Evolutionary conservation across 352 stramenopile species (phyloP), one percentile per base, ranked within the genome.

Genomic region (Bremia lactucae): DNA sequence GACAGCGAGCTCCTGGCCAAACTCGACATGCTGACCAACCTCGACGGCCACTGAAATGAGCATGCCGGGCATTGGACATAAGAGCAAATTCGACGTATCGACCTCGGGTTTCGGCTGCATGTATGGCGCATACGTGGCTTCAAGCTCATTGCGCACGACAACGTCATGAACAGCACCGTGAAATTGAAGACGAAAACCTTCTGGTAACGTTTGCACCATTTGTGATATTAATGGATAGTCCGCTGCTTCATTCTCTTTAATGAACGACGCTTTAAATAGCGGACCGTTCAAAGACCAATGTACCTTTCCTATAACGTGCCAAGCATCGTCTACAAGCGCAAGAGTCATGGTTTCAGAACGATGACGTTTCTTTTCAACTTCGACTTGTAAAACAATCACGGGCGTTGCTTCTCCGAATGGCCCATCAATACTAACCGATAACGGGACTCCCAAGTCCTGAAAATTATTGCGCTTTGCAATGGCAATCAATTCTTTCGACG

Each of bases 31-130:
- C 45, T 97, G 69, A n/a, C 92, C 93, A 23, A 84, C 73, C 40
- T 83, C 43, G 0, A 96, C 85, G 7, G 68, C 68, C 10, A 95
- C 56, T 4, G 74, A 90, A 20, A 95, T 62, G 10, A 97, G 63
- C 49, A 89, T 92, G 8, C 94, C 94, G 18, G 94, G 94, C 93
- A 98, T 98, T n/a, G 94, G 94, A 51, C 82, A 96, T 33, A 95
- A 58, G 21, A 98, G 69, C 49, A 92, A 73, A 39, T 87, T 77
- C 26, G 79, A 93, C 19, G 85, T 93, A 63, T 98, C 95, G 15
- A 96, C 54, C 43, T 93, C 69, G 8, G 69, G 70, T 46, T 95
- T 95, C 28, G 82, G 73, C 36, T 95, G 70, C 92, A 98, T 97
- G 63, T 96, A 63, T 24, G 57, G 44, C 10, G 66, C 59, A 14